phyloP scores from a whole-genome alignment of 164 flowering plant genomes.

The Vitis vinifera region DNA sequence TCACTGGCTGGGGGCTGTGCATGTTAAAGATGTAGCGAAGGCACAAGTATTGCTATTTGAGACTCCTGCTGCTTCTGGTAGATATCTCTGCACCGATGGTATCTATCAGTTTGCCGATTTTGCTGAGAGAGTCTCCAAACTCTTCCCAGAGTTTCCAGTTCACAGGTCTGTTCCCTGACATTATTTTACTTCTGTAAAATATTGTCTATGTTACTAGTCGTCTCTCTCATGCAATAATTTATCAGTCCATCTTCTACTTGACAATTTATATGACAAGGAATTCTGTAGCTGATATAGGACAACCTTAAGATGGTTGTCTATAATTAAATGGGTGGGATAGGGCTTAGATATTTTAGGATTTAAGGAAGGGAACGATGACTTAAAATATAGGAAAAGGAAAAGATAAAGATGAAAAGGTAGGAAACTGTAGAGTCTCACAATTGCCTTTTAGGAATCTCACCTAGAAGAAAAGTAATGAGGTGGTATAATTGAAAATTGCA shows the following conservation, averaged over 20 bases:
- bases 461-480: too few species aligned
- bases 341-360: too few species aligned
- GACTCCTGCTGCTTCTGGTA: constrained; percentile 65
- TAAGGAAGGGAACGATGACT: too few species aligned
- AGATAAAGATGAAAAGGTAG: too few species aligned
- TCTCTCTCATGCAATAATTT: neutral
- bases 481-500: too few species aligned
- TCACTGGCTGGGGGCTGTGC: constrained; percentile 84
- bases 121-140: constrained; percentile 54
- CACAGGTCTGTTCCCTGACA: constrained; percentile 51
- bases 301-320: too few species aligned
- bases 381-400: too few species aligned
- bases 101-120: constrained; percentile 76
- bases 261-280: too few species aligned
- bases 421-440: too few species aligned
- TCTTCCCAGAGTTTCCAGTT: constrained; percentile 72
- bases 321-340: too few species aligned
- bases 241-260: neutral
- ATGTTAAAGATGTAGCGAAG: constrained; percentile 74
- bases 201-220: neutral
- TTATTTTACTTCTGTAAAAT: neutral
- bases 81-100: constrained; percentile 88
- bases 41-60: constrained; percentile 66
- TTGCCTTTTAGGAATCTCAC: too few species aligned
- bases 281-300: too few species aligned